Percentiles rank a stretch among this genome's conserved stretches.
Evolutionary conservation across 2,329 filamentous ascomycete species (phyloP).

Genomic region (Pyrenochaeta sp.): DNA sequence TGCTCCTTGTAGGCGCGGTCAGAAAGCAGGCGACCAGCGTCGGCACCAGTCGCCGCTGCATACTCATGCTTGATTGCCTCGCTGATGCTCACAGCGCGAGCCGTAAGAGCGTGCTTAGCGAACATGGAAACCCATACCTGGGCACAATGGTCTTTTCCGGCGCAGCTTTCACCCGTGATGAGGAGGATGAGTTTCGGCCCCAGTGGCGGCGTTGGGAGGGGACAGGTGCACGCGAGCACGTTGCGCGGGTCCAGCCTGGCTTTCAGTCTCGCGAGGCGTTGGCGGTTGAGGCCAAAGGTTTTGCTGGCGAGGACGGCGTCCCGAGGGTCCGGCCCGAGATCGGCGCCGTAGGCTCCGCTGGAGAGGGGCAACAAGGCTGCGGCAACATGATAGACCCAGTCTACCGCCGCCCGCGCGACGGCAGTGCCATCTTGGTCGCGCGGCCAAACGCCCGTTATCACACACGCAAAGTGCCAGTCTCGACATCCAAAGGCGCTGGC

Average conservation of each 20-base stretch:
- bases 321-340: slow-evolving; percentile 69
- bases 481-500: slow-evolving; percentile 68
- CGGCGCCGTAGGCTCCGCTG: slow-evolving; percentile 64
- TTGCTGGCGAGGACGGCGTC: slow-evolving; percentile 59
- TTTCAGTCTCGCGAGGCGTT: slow-evolving; percentile 62
- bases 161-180: slow-evolving; percentile 62
- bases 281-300: slow-evolving; percentile 65
- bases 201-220: slow-evolving; percentile 52
- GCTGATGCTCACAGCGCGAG: slow-evolving; percentile 54
- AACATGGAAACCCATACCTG: slow-evolving; percentile 59
- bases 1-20: slow-evolving; percentile 69
- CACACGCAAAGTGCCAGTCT: slow-evolving; percentile 70
- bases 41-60: slow-evolving; percentile 57
- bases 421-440: slow-evolving; percentile 60
- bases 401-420: slow-evolving; percentile 47
- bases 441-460: slow-evolving; percentile 68
- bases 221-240: slow-evolving; percentile 64
- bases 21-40: slow-evolving; percentile 57
- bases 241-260: slow-evolving; percentile 56
- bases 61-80: slow-evolving; percentile 66
- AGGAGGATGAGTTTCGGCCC: slow-evolving; percentile 46
- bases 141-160: slow-evolving; percentile 69
- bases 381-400: slow-evolving; percentile 66
- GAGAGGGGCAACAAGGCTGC: slow-evolving; percentile 58
- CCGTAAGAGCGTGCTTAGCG: slow-evolving; percentile 36